phyloP scores from a whole-genome alignment of 2,329 filamentous ascomycete species.

The Verticillium isaacii region DNA sequence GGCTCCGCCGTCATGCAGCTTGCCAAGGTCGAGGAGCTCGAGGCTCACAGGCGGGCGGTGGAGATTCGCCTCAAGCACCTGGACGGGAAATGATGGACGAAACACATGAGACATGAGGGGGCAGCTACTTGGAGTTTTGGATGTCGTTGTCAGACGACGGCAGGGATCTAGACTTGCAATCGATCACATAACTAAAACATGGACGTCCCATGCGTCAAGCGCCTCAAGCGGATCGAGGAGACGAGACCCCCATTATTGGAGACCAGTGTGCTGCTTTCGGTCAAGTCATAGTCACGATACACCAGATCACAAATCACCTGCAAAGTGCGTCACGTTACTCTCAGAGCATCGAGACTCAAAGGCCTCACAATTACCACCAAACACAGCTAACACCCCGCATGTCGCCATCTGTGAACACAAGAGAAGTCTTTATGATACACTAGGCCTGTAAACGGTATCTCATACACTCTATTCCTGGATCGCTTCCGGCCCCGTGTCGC shows the following conservation, averaged over 20 bases:
- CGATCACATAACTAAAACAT: background rate
- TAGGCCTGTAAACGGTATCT: conserved; percentile 47
- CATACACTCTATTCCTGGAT: conserved; percentile 49
- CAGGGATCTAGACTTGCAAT: background rate
- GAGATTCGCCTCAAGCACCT: conserved; percentile 68
- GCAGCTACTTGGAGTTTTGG: background rate
- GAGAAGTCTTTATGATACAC: conserved; percentile 47
- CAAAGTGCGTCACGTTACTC: background rate
- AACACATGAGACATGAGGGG: background rate
- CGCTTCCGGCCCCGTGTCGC: background rate
- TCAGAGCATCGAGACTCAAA: background rate
- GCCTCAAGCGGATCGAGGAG: too few species aligned
- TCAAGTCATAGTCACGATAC: too few species aligned
- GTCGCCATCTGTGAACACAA: conserved; percentile 18
- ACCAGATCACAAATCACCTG: background rate
- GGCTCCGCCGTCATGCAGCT: conserved; percentile 90
- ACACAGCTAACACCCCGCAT: background rate
- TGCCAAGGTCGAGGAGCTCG: conserved; percentile 88
- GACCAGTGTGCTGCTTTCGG: too few species aligned
- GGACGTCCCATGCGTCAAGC: background rate
- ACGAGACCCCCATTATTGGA: too few species aligned
- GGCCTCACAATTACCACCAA: background rate
- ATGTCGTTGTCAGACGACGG: background rate
- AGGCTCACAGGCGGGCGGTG: conserved; percentile 87
- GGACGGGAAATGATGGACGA: conserved; percentile 16